Evolutionary conservation across 495 filamentous ascomycete species (phyloP).

Genomic region (Daldinia loculata): DNA sequence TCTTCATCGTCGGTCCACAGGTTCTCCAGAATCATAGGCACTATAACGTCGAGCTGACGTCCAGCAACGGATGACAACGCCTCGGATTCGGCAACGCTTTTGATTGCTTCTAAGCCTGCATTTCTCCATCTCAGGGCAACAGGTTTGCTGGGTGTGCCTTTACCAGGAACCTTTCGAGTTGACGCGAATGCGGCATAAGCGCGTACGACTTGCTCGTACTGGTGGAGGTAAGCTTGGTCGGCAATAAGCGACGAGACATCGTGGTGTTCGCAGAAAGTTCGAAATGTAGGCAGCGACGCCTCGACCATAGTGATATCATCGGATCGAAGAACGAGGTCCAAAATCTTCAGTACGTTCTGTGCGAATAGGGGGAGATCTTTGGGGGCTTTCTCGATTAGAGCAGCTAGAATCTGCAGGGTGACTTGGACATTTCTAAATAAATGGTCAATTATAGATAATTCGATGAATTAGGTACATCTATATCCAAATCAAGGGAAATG

Average conservation of each 20-base stretch:
- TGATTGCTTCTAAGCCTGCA: constrained; percentile 80
- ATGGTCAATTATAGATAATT: constrained; percentile 2
- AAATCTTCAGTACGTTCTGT: constrained; percentile 77
- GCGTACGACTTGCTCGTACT: constrained; percentile 80
- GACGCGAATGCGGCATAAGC: constrained; percentile 81
- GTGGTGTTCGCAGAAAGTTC: constrained; percentile 82
- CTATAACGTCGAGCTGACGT: constrained; percentile 74
- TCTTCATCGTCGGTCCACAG: constrained; percentile 79
- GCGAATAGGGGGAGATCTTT: constrained; percentile 90
- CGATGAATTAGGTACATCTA: not conserved
- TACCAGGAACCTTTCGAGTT: constrained; percentile 57
- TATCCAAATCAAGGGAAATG: constrained; percentile 8
- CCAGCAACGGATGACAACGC: constrained; percentile 76
- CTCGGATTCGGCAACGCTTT: constrained; percentile 78
- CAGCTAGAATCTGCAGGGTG: constrained; percentile 85
- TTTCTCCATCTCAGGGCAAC: constrained; percentile 85
- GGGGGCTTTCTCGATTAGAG: constrained; percentile 89
- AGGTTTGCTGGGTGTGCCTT: constrained; percentile 68
- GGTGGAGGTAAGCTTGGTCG: constrained; percentile 81
- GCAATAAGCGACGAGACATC: constrained; percentile 78
- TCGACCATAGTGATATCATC: constrained; percentile 89
- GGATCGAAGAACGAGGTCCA: constrained; percentile 78
- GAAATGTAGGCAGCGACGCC: constrained; percentile 82
- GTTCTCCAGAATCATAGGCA: constrained; percentile 86
- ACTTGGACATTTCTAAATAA: constrained; percentile 85